phyloP scores from a whole-genome alignment of 352 stramenopile genomes.

The Blastocystis sp. region DNA sequence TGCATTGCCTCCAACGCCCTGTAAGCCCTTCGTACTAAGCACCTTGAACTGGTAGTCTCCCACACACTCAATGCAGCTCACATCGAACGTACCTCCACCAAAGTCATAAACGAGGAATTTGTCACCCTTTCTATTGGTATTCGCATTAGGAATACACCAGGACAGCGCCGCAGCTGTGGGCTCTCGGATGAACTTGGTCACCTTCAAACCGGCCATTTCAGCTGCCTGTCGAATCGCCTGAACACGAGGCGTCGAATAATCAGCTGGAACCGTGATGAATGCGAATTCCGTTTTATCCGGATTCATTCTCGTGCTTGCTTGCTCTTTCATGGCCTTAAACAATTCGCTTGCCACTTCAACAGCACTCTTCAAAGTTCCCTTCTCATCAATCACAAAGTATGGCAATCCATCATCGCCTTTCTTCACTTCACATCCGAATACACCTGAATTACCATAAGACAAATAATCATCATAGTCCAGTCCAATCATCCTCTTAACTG shows the following conservation, averaged over 20 bases:
- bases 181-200: constrained; percentile 48
- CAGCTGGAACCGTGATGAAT: constrained; percentile 44
- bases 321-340: constrained; percentile 45
- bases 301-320: not conserved
- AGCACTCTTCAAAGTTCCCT: not conserved
- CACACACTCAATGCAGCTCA: not conserved
- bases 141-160: not conserved
- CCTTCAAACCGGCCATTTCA: constrained; percentile 1
- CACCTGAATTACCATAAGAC: not conserved
- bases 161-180: constrained; percentile 31
- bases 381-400: constrained; percentile 19
- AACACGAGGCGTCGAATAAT: not conserved
- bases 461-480: constrained; percentile 11
- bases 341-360: constrained; percentile 51
- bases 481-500: constrained; percentile 54
- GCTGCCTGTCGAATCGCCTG: constrained; percentile 33
- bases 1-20: constrained; percentile 73
- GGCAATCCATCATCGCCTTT: constrained; percentile 43
- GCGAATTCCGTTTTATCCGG: not conserved
- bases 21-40: constrained; percentile 71
- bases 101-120: constrained; percentile 58
- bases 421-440: constrained; percentile 57
- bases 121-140: not conserved
- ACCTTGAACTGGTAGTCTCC: not conserved
- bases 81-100: constrained; percentile 53